These are phyloP conservation scores for Blastobotrys parvus DNA, from an alignment of 805 yeast species.

Conservation along the genomic window DNA sequence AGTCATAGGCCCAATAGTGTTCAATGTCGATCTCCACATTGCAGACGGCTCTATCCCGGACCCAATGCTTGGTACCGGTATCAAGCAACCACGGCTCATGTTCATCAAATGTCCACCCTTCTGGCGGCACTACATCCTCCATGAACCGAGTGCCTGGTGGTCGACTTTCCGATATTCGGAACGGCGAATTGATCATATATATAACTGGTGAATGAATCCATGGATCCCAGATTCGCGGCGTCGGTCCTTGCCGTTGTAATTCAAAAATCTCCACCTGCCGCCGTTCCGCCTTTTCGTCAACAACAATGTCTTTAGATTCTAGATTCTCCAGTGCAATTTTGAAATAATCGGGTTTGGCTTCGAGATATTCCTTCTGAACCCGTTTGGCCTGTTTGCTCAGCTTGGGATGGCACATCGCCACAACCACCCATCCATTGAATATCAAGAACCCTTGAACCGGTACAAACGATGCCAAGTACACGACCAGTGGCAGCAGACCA, in stretches of 20 bases:
- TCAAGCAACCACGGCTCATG: constrained; percentile 63
- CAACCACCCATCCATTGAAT: constrained; percentile 45
- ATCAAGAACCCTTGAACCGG: constrained; percentile 61
- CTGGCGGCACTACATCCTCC: constrained; percentile 55
- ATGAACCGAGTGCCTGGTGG: constrained; percentile 60
- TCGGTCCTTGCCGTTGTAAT: constrained; percentile 55
- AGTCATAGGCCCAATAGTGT: constrained; percentile 33
- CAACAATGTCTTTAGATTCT: constrained; percentile 40
- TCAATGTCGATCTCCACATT: constrained; percentile 22
- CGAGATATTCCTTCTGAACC: constrained; percentile 17
- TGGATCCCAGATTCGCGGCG: constrained; percentile 54
- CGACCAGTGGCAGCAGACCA: constrained; percentile 25
- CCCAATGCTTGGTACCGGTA: constrained; percentile 43
- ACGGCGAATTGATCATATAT: constrained; percentile 44
- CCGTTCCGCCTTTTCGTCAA: constrained; percentile 58
- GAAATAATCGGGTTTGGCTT: constrained; percentile 24
- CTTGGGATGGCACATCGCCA: constrained; percentile 55
- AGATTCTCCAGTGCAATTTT: constrained; percentile 29
- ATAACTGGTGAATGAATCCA: constrained; percentile 46
- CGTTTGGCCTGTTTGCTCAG: constrained; percentile 25
- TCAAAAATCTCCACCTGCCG: constrained; percentile 71
- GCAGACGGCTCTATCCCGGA: constrained; percentile 35
- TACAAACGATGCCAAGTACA: constrained; percentile 30
- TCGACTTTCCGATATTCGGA: constrained; percentile 39
- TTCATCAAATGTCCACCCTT: constrained; percentile 61